Evolutionary conservation across 352 stramenopile species (phyloP).

Genomic region (Phytophthora ohioensis): DNA sequence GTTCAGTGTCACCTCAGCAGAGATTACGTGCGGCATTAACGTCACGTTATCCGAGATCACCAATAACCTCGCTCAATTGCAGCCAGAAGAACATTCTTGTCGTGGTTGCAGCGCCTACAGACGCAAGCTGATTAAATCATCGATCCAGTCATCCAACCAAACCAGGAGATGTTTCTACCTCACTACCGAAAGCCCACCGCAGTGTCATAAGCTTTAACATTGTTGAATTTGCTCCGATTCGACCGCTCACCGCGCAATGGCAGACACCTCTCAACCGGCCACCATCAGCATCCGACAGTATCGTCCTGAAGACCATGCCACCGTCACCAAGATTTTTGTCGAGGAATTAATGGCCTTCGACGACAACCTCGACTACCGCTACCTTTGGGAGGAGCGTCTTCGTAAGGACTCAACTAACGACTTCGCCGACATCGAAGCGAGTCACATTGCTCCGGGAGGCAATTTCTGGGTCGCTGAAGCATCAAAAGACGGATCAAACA

Average conservation of each 20-base stretch:
- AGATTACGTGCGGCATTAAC: not conserved
- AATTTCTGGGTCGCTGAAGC: constrained; percentile 41
- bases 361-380: constrained; percentile 24
- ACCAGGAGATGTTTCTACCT: not conserved
- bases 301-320: constrained; percentile 29
- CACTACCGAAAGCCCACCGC: not conserved
- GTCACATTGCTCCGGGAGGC: constrained; percentile 26
- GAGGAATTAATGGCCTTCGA: constrained; percentile 20
- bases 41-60: constrained; percentile 1
- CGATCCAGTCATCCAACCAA: constrained; percentile 1
- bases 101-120: not conserved
- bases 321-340: constrained; percentile 28
- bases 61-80: not conserved
- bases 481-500: constrained; percentile 5
- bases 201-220: not conserved
- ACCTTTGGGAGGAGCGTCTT: constrained; percentile 34
- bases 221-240: not conserved
- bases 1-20: constrained; percentile 10
- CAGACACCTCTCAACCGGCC: not conserved
- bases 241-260: not conserved
- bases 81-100: constrained; percentile 2
- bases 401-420: constrained; percentile 26
- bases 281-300: constrained; percentile 29
- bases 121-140: not conserved
- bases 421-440: constrained; percentile 31